Evolutionary conservation across 1,284 basidiomycete species (phyloP).

Genomic region (Tilletiopsis washingtonensis): DNA sequence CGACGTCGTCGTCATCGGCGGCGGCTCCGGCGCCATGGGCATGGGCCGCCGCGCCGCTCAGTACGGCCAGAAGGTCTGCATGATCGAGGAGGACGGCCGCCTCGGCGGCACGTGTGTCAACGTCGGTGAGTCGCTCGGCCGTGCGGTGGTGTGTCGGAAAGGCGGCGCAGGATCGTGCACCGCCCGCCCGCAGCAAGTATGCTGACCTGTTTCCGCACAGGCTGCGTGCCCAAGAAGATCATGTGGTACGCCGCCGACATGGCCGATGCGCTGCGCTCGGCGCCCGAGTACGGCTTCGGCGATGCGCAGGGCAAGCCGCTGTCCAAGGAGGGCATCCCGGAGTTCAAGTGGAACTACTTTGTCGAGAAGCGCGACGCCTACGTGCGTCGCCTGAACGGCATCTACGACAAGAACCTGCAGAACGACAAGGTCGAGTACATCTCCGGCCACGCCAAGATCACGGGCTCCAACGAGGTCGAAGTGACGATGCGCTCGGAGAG

Average conservation of each 20-base stretch:
- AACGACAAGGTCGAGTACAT: slow-evolving; percentile 87
- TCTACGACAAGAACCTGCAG: slow-evolving; percentile 72
- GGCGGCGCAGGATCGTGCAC: too few relatives aligned
- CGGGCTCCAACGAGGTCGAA: slow-evolving; percentile 37
- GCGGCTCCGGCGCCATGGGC: slow-evolving; percentile 47
- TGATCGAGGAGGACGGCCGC: slow-evolving; percentile 69
- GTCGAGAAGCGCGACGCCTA: slow-evolving; percentile 93
- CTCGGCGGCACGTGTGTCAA: slow-evolving; percentile 95
- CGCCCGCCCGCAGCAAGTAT: too few relatives aligned
- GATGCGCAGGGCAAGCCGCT: slow-evolving; percentile 35
- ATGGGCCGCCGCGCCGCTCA: slow-evolving; percentile 61
- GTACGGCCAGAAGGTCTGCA: slow-evolving; percentile 86
- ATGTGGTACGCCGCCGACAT: slow-evolving; percentile 98
- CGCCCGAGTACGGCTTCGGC: slow-evolving; percentile 68
- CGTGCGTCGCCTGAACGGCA: slow-evolving; percentile 79
- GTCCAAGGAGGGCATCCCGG: slow-evolving; percentile 47
- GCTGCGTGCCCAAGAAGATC: slow-evolving; percentile 60
- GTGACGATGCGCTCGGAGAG: slow-evolving; percentile 36
- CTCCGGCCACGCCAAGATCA: slow-evolving; percentile 60
- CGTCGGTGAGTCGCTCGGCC: slow-evolving; percentile 56
- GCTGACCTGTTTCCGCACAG: too few relatives aligned
- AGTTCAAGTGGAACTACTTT: slow-evolving; percentile 80
- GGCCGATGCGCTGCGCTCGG: slow-evolving; percentile 67
- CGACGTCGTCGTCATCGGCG: slow-evolving; percentile 45
- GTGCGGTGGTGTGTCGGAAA: too few relatives aligned